Evolutionary conservation across 2,329 filamentous ascomycete genomes (phyloP), one percentile per base, ranked within the genome.

Genomic region (Diplodia seriata): DNA sequence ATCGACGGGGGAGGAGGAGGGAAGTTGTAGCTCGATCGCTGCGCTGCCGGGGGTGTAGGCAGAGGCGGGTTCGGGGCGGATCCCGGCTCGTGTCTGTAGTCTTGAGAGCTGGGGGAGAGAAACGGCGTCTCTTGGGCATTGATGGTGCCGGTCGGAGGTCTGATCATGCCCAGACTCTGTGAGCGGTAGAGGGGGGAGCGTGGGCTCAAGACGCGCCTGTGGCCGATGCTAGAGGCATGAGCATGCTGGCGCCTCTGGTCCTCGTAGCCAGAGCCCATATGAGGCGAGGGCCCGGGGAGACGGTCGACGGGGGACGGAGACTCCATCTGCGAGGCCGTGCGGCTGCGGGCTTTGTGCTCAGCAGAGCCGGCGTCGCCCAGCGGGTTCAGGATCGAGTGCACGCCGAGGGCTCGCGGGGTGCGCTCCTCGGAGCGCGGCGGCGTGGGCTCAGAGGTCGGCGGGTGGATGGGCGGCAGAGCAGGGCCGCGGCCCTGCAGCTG

Each of bases 161-260:
- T 79, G 43, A 84, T 72, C 66, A 78, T 55, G 38, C 82, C 81
- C 14, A 85, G 73, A 72, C 85, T 87, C 20, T 83, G 79, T 31
- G 84, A 81, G 69, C 87, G 84, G 66, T 80, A 79, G 50, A 83
- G 64, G 4, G 87, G 87, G 11, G 88, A 89, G 70, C 84, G 82
- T 0, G 88, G 86, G 12, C 85, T 88, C 69, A 88, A 74, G n/a
- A 87, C 83, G 40, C 84, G 83, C 80, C 66, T 78, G 57, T 54
- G 73, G 70, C 61, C 55, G 11, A n/a, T 36, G n/a, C 26, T 49
- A 14, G 67, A n/a, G 49, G 36, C 62, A 6, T 49, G 47, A 6
- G 59, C 50, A 38, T 65, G 59, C 29, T 64, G 33, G 38, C 59
- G 66, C n/a, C 56, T 38, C 18, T 26, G 20, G 12, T 62, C 66